Evolutionary conservation across 176 grass and related monocot genomes (phyloP), one percentile per base, ranked within the genome.

Genomic region (Areca catechu): DNA sequence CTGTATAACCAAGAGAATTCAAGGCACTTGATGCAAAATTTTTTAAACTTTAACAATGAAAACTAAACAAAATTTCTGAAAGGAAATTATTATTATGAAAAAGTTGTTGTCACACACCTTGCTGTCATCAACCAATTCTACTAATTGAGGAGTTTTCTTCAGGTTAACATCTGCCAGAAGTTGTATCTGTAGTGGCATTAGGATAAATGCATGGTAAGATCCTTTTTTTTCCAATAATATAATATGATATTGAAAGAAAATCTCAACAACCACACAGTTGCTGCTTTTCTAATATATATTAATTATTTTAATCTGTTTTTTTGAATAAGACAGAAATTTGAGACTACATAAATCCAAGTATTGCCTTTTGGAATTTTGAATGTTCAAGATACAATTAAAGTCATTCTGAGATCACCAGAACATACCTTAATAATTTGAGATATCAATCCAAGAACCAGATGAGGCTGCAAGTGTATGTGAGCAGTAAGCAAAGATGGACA

Each of bases 401-500:
- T 43, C 34, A 37, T 43, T 43, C 34, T 14, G 34, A 43, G 34
- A 75, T 55, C 17, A 75, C 7, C 24, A 51, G 18, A 34, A 61
- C 27, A 23, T 77, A 74, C 92, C 80, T 91, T 97, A 60, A 97
- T 91, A 78, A 97, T 91, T 70, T 97, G 92, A 75, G 92, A 97
- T 72, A 97, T 97, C 28, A 97, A 71, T 12, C 86, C 92, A 53
- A 97, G 76, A 66, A 97, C 85, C 72, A 97, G 92, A 76, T 97
- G 87, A 69, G 86, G 83, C 93, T 97, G 80, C 58, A 85, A 85
- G 34, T 1, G 75, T n/a, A 79, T 51, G 64, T 48, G 17, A 70
- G 14, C 24, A 2, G 63, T 2, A 14, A 76, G 69, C 30, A 29
- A 58, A 55, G 71, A 43, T 43, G 7, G 34, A 14, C 34, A 43